Evolutionary conservation across 768 basidiomycete genomes (phyloP), one percentile per base, ranked within the genome.

Genomic region (Naganishia randhawae): DNA sequence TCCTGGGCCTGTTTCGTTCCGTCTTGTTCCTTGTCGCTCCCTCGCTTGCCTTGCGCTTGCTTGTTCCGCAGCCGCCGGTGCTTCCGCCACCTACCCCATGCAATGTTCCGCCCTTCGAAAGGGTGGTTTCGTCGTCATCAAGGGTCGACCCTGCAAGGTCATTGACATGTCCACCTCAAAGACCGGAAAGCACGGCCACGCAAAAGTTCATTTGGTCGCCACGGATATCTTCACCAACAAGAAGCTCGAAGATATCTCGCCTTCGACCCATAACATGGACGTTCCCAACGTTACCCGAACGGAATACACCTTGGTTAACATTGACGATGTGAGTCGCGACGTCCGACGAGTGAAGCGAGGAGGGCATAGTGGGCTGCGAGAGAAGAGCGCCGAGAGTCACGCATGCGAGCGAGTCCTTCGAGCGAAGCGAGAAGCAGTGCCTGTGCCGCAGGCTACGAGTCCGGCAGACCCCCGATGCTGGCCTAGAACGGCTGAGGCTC

Each of bases 201-300:
- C 96, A 82, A 99, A 98, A 84, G 96, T 98, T 79, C 93, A 98
- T 83, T 86, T 99, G 71, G 86, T 97, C 75, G 96, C 88, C 80
- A 90, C 91, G 80, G 96, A 99, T 83, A 98, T 99, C 83, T 99
- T 99, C 86, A 99, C 95, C 72, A 86, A 86, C 76, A 96, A 96
- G 86, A 99, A 99, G 85, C 77, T 93, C 82, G 94, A 89, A 76
- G 81, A 88, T 84, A 73, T 73, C 70, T 71, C 72, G 50, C 72
- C 78, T 53, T 78, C 75, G 57, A 99, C 95, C 81, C 96, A 99
- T 86, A 99, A 99, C 85, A 93, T 99, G 91, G 94, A 97, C 74
- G 95, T 96, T 77, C 95, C 95, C 81, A 90, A 96, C 83, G 92
- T 99, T 80, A 70, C 32, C 55, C 90, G 95, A 80, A 85, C 83